Base-by-base conservation (phyloP, 2,329 filamentous ascomycete genomes). In the Fusarium falciforme region DNA sequence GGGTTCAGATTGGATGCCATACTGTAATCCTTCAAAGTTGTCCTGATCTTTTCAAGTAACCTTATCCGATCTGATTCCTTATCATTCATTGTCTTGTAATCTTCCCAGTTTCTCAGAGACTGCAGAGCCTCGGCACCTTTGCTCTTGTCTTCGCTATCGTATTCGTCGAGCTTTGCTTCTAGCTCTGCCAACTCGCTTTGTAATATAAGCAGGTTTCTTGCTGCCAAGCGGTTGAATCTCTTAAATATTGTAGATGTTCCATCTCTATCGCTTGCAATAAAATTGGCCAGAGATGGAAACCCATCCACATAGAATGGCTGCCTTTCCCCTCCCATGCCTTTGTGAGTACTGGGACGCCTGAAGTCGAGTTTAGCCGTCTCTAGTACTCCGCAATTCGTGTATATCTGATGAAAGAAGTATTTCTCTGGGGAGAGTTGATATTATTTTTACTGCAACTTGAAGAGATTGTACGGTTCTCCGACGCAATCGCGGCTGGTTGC, bases 261-360 rank as follows among this genome's bases (percentile, higher is more conserved):
- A n/a, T 70, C 68, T 33, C 65, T 70, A 7, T 70, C 68, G 10
- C 68, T 70, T 11, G 65, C 55, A 2, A 70, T 70, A 8, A 70
- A 70, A 16, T 60, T 29, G 1, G 68, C 60, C 0, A 68, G 65
- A 31, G 64, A 67, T 20, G 65, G 68, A 22, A 64, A 68, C 3
- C 68, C 68, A 9, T 70, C 68, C 2, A 70, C 27, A 5, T 67
- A 64, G 12, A 49, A 52, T 7, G 10, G 7, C 7, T 44, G 29
- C 33, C 14, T 47, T 17, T 31, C 1, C 4, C 5, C n/a, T 29
- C 2, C 29, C 38, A 47, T 61, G 20, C 1, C 40, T 8, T 9
- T 14, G 6, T 5, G 5, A 11, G n/a, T 20, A 11, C 38, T 12
- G n/a, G n/a, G 10, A 11, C 5, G n/a, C n/a, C n/a, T 14, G 1